Percentiles rank a stretch among this genome's conserved stretches.
Conservation (phyloP, 2,329 filamentous ascomycete genomes). For the Acrocalymma vagum region DNA sequence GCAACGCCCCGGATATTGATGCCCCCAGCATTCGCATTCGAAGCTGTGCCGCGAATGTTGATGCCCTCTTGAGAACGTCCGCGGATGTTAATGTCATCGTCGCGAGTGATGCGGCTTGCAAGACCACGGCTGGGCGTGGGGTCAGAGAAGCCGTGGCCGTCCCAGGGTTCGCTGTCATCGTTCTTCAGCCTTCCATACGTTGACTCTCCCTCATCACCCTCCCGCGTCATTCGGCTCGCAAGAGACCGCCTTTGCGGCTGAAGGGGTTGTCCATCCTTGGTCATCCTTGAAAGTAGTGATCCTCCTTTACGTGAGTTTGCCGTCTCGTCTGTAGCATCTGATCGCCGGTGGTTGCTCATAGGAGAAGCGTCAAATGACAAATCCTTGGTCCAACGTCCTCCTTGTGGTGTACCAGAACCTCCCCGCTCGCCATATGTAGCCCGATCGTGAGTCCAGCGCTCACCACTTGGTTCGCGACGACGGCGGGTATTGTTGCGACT, state of each 20-base stretch:
- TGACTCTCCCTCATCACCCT: constrained; percentile 17
- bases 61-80: constrained; percentile 32
- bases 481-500: constrained; percentile 41
- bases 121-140: constrained; percentile 25
- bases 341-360: constrained; percentile 54
- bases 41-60: constrained; percentile 42
- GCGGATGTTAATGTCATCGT: constrained; percentile 25
- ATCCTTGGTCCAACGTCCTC: constrained; percentile 37
- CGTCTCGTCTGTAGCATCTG: constrained; percentile 52
- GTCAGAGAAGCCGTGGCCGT: constrained; percentile 37
- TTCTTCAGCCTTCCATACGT: constrained; percentile 40
- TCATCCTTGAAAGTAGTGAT: constrained; percentile 42
- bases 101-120: constrained; percentile 31
- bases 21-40: constrained; percentile 23
- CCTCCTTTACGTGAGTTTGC: constrained; percentile 24
- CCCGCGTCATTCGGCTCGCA: constrained; percentile 20
- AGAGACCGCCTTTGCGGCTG: constrained; percentile 20
- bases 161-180: constrained; percentile 34
- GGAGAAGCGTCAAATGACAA: constrained; percentile 47
- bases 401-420: constrained; percentile 14
- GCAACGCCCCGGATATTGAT: constrained; percentile 45
- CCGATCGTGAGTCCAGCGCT: constrained; percentile 42
- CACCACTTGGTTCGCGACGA: constrained; percentile 30
- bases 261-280: constrained; percentile 41
- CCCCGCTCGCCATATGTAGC: constrained; percentile 30